phyloP scores from a whole-genome alignment of 192 early-diverging fungal genomes.

The Coemansia sp. region DNA sequence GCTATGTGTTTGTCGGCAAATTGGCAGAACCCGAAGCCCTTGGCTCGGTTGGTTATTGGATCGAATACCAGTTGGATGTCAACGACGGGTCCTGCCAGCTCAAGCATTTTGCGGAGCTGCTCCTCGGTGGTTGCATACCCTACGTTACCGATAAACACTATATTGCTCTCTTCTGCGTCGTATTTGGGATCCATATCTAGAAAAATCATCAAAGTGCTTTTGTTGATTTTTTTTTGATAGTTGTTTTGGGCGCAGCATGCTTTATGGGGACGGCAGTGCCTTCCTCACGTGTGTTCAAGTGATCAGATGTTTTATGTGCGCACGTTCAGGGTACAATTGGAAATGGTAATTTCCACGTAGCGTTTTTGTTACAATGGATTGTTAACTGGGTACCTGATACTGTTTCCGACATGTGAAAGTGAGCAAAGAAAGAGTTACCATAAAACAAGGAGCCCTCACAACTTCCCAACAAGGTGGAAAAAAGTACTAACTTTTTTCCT shows the following conservation, averaged over 20 bases:
- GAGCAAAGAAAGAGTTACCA: too few species aligned
- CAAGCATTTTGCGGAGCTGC: slow-evolving; percentile 88
- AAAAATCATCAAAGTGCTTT: too few species aligned
- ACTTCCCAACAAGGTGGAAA: too few species aligned
- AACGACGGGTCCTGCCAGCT: slow-evolving; percentile 84
- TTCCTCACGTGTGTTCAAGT: too few species aligned
- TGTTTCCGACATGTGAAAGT: slow-evolving; percentile 5
- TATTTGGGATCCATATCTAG: slow-evolving; percentile 30
- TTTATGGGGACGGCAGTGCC: too few species aligned
- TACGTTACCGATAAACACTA: slow-evolving; percentile 71
- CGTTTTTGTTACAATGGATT: not conserved
- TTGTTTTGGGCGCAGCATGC: too few species aligned
- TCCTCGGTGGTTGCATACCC: slow-evolving; percentile 90
- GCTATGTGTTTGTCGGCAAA: slow-evolving; percentile 90
- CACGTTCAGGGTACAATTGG: not conserved
- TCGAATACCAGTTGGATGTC: slow-evolving; percentile 90
- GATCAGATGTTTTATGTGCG: too few species aligned
- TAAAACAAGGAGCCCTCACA: too few species aligned
- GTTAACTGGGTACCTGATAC: not conserved
- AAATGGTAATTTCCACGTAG: slow-evolving; percentile 1
- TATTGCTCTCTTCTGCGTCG: slow-evolving; percentile 32
- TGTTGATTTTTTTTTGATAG: too few species aligned
- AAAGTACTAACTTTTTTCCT: not conserved
- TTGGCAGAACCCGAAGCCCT: slow-evolving; percentile 95
- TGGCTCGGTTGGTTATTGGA: slow-evolving; percentile 69